Evolutionary conservation across 805 yeast genomes (phyloP).

Genomic region (Jamesozyma gamospora): DNA sequence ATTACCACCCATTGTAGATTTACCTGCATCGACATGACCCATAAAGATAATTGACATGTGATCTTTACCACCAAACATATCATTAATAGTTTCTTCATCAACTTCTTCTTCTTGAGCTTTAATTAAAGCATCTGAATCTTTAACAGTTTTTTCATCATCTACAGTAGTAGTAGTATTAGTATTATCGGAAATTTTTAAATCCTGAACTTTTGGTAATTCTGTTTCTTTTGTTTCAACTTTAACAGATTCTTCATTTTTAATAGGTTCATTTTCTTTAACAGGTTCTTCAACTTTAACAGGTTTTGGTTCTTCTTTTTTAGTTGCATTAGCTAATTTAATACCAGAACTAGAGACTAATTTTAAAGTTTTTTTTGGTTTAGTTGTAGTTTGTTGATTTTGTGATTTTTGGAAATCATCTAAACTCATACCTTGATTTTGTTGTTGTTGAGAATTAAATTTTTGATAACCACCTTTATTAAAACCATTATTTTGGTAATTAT

Average conservation of each 20-base stretch:
- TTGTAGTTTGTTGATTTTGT: conserved; percentile 34
- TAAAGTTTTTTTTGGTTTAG: conserved; percentile 57
- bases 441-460: conserved; percentile 12
- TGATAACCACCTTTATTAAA: conserved; percentile 18
- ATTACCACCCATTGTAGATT: conserved; percentile 99
- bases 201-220: conserved; percentile 25
- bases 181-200: conserved; percentile 24
- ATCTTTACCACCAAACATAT: conserved; percentile 94
- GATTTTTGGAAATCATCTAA: conserved; percentile 76
- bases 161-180: conserved; percentile 25
- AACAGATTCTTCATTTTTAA: conserved; percentile 10
- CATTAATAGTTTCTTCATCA: conserved; percentile 80
- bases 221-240: conserved; percentile 11
- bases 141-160: conserved; percentile 4
- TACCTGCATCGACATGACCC: conserved; percentile 99
- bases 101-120: conserved; percentile 72
- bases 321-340: conserved; percentile 49
- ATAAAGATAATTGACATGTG: conserved; percentile 93
- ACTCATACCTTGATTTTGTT: conserved; percentile 47
- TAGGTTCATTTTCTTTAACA: conserved; percentile 16
- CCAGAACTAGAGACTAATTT: conserved; percentile 58
- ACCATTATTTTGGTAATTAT: conserved; percentile 15
- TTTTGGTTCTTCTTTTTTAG: conserved; percentile 30
- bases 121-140: conserved; percentile 41
- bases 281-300: conserved; percentile 14